Evolutionary conservation across 2,329 filamentous ascomycete genomes (phyloP).

Genomic region (Pseudocercospora ulei): DNA sequence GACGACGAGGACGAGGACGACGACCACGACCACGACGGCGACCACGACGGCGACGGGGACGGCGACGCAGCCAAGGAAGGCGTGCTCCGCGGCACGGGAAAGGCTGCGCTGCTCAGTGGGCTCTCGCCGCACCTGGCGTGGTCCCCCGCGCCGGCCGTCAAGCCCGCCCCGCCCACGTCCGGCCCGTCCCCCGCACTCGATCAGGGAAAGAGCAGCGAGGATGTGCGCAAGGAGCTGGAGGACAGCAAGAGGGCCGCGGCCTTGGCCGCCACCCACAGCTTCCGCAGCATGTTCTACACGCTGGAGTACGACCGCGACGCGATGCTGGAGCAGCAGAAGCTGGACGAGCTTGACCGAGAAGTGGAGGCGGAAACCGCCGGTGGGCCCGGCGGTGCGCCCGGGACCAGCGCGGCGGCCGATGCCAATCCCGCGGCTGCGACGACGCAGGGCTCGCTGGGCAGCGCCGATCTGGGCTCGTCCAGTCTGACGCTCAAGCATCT

Average conservation of each 20-base stretch:
- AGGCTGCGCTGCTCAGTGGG: slow-evolving; percentile 48
- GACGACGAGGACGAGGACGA: slow-evolving; percentile 62
- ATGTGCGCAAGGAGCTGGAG: slow-evolving; percentile 86
- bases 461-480: slow-evolving; percentile 86
- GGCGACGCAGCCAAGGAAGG: slow-evolving; percentile 40
- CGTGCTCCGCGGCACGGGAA: slow-evolving; percentile 44
- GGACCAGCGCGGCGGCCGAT: slow-evolving; percentile 45
- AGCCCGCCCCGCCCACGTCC: slow-evolving; percentile 49
- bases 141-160: slow-evolving; percentile 57
- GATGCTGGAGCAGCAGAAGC: slow-evolving; percentile 93
- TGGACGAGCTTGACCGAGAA: slow-evolving; percentile 92
- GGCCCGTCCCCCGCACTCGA: slow-evolving; percentile 42
- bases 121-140: slow-evolving; percentile 57
- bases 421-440: slow-evolving; percentile 46
- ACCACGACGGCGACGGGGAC: slow-evolving; percentile 55
- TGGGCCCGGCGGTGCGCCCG: slow-evolving; percentile 39
- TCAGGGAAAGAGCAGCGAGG: slow-evolving; percentile 63
- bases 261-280: slow-evolving; percentile 78
- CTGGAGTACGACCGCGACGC: slow-evolving; percentile 89
- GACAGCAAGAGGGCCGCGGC: slow-evolving; percentile 85
- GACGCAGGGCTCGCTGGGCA: slow-evolving; percentile 82
- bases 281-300: slow-evolving; percentile 89
- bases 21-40: slow-evolving; percentile 57
- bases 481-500: slow-evolving; percentile 94
- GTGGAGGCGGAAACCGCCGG: slow-evolving; percentile 89